Percentiles rank a stretch among this genome's conserved stretches.
These are phyloP conservation scores for Phlyctochytrium bullatum DNA, from an alignment of 192 early-diverging fungal species.

Conservation along the genomic window DNA sequence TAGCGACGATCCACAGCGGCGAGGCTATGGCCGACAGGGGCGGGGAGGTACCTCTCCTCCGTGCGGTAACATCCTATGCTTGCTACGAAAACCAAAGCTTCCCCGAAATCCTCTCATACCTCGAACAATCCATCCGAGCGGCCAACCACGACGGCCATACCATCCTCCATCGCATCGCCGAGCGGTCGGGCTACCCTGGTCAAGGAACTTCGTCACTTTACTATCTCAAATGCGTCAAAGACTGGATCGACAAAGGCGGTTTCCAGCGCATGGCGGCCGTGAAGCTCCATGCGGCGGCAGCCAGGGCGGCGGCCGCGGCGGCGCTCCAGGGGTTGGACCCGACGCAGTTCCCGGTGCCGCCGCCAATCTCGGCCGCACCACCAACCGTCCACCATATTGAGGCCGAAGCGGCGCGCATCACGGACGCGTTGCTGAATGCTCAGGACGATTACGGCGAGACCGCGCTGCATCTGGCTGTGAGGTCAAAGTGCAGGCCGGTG, in stretches of 20 bases:
- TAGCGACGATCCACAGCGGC: not conserved
- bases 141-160: conserved; percentile 14
- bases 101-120: not conserved
- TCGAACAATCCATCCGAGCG: conserved; percentile 6
- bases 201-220: conserved; percentile 1
- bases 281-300: not conserved
- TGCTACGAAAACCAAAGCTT: conserved; percentile 18
- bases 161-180: conserved; percentile 24
- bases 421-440: conserved; percentile 18
- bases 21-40: not conserved
- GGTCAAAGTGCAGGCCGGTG: not conserved
- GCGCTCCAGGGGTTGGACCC: not conserved
- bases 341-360: not conserved
- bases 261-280: conserved; percentile 2
- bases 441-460: conserved; percentile 18
- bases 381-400: not conserved
- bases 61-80: conserved; percentile 5
- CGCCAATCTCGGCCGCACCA: not conserved
- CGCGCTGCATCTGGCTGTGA: conserved; percentile 26
- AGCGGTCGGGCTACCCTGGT: not conserved
- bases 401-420: conserved; percentile 2
- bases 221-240: conserved; percentile 23
- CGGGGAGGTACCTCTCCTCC: conserved; percentile 27
- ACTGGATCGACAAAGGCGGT: conserved; percentile 19
- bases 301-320: not conserved